phyloP scores from a whole-genome alignment of 2,329 filamentous ascomycete species.

The Aureobasidium leucospermi region DNA sequence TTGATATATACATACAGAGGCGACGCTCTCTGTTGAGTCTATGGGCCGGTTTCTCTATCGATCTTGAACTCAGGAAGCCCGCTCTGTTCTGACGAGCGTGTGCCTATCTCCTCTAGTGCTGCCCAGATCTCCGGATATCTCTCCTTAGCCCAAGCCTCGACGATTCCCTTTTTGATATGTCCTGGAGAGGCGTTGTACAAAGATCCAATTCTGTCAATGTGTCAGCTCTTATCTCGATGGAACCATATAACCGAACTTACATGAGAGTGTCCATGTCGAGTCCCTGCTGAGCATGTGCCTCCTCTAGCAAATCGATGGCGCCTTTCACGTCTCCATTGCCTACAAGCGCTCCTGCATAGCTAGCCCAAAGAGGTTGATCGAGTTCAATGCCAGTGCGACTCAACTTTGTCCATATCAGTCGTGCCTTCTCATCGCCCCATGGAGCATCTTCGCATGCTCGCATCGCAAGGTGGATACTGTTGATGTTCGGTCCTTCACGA shows the following conservation, averaged over 20 bases:
- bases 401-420: conserved; percentile 63
- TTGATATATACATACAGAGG: neutral
- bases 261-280: conserved; percentile 60
- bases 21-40: neutral
- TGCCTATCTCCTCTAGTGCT: conserved; percentile 51
- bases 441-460: conserved; percentile 61
- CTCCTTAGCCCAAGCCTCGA: conserved; percentile 66
- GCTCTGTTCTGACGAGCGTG: conserved; percentile 17
- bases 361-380: conserved; percentile 63
- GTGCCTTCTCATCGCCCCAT: conserved; percentile 38
- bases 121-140: conserved; percentile 64
- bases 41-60: conserved; percentile 18
- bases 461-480: conserved; percentile 73
- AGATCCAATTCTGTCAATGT: conserved; percentile 54
- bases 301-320: conserved; percentile 57
- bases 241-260: conserved; percentile 46
- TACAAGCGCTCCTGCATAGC: conserved; percentile 70
- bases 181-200: conserved; percentile 66
- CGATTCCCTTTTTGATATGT: conserved; percentile 53
- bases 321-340: conserved; percentile 64
- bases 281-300: conserved; percentile 60
- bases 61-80: conserved; percentile 22
- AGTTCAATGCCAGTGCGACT: conserved; percentile 71
- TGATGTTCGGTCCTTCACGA: conserved; percentile 77
- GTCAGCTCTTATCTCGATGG: neutral